These are phyloP conservation scores for Fusarium paranaense DNA, from an alignment of 2,329 filamentous ascomycete species.

Conservation along the genomic window DNA sequence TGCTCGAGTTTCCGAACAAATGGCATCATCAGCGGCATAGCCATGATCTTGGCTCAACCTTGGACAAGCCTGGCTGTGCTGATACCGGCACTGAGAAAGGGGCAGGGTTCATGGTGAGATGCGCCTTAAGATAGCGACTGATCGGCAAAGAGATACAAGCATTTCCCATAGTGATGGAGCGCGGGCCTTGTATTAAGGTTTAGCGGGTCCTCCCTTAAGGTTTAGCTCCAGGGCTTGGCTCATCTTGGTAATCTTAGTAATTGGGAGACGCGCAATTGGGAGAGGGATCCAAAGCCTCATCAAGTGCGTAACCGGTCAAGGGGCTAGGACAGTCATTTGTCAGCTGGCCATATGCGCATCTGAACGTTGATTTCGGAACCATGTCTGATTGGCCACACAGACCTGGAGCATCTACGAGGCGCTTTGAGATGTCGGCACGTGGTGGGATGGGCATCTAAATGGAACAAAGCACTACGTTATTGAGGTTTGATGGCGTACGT, in stretches of 20 bases:
- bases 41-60: not conserved
- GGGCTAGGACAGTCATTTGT: not conserved
- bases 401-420: not conserved
- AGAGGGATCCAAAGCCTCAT: not conserved
- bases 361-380: not conserved
- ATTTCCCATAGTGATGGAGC: not conserved
- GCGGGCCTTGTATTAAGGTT: not conserved
- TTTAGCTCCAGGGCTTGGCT: not conserved
- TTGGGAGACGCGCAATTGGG: not conserved
- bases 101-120: not conserved
- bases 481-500: not conserved
- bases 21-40: not conserved
- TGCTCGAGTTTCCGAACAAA: not conserved
- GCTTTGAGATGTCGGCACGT: not conserved
- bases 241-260: not conserved
- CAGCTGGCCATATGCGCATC: not conserved
- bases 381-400: not conserved
- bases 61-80: not conserved
- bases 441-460: not conserved
- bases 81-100: not conserved
- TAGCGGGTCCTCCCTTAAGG: not conserved
- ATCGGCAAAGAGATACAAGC: not conserved
- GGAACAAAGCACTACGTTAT: not conserved
- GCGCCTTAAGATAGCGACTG: not conserved
- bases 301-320: not conserved